Base-by-base conservation (phyloP, 768 basidiomycete genomes). In the Cubamyces sp. region DNA sequence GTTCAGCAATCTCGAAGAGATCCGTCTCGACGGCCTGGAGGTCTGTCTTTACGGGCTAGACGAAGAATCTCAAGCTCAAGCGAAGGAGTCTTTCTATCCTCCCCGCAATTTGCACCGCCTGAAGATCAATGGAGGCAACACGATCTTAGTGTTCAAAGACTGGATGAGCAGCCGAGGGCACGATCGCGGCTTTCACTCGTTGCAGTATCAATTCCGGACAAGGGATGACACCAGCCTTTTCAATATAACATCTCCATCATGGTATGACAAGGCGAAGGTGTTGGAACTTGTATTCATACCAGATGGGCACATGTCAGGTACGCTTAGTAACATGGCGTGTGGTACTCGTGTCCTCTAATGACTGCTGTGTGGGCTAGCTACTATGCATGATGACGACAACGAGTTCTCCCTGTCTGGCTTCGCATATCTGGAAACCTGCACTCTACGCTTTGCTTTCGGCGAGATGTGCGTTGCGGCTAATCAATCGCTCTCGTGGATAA, bases 401-500 rank as follows among this genome's bases (percentile, higher is more conserved):
- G 45, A 30, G 5, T 60, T 72, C 52, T 54, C 62, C 3, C 52
- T 71, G 4, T 51, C 57, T 0, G 28, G 26, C 14, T 70, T 64
- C 48, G 39, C 53, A 1, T 49, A 40, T 15, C 61, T 73, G 8
- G 69, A 65, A 19, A 25, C 63, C 14, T 69, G 67, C 48, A 57
- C 40, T 16, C 53, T 73, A 1, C 56, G 54, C 1, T 66, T 73
- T 43, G 57, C 55, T 11, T 58, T 68, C 50, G 59, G 54, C 30
- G 68, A 69, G 60, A 70, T 73, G 71, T 70, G 65, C 57, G 70
- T 70, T 39, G 55, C 64, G 5, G 61, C 58, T 25, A 70, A 69
- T 60, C 40, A 43, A 14, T 67, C 67, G 16, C 61, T 73, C 16
- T 41, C 63, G 1, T 69, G 65, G 67, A 67, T 71, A 37, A 46